Base-by-base conservation (phyloP, 345 rosid genomes). In the Excoecaria agallocha region DNA sequence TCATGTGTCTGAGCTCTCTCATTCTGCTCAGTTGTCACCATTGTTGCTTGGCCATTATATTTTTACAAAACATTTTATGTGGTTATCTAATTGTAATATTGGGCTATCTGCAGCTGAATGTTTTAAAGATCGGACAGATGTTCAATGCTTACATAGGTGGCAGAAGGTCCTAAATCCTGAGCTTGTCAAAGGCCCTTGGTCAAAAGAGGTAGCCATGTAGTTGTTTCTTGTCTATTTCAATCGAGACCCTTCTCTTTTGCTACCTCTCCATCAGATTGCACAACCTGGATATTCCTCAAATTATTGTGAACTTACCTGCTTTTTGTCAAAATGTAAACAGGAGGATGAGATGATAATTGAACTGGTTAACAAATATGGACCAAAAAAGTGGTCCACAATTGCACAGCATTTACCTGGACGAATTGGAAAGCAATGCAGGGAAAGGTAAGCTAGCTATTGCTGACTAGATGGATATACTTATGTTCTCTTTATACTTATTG, bases 91-190 rank as follows among this genome's bases (percentile, higher is more conserved):
- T 81, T 84, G 79, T 75, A 43, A 61, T 51, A 37, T 68, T 79
- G 80, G 59, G 51, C 61, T 76, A 62, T 80, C 52, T 88, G 80
- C 85, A 96, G 99, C 99, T 30, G 99, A 93, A 81, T 93, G 93
- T 84, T 96, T 96, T 89, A 96, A 96, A 84, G 98, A 96, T 63
- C 90, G 98, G 76, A 93, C 99, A 56, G 99, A 96, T 88, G 99
- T 96, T 68, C 99, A 96, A 74, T 96, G 99, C 87, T 89, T 96
- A 49, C 99, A 96, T 85, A 87, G 99, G 82, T 96, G 99, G 99
- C 99, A 96, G 86, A 96, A 96, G 87, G 99, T 96, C 81, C 86
- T 96, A 80, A 90, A 96, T 81, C 99, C 99, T 48, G 99, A 96
- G 76, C 95, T 96, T 72, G 93, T 96, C 54, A 96, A 96, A 90